A percentile compares a stretch with the other conserved stretches of the same genome.
These are phyloP conservation scores for Globisporangium parvum DNA, from an alignment of 352 stramenopile genomes.

Conservation along the genomic window DNA sequence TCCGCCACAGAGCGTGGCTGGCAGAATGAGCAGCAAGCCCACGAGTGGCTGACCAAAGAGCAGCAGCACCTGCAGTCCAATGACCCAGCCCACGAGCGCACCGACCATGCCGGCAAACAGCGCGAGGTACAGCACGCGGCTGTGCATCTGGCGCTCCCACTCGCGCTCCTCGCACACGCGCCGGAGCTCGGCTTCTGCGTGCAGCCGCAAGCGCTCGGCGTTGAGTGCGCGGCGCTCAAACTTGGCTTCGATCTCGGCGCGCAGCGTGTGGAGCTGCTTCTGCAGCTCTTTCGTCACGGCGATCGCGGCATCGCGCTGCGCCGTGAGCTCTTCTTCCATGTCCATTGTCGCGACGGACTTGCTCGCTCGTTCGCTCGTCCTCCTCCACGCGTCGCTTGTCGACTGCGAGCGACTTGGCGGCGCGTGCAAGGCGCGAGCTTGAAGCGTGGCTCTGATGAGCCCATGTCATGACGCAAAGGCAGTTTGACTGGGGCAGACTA, in stretches of 20 bases:
- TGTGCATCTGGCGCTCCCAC: constrained; percentile 43
- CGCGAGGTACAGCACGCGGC: constrained; percentile 41
- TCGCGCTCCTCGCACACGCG: constrained; percentile 34
- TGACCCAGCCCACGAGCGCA: constrained; percentile 41
- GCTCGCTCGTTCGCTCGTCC: background rate
- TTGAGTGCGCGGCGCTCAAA: constrained; percentile 66
- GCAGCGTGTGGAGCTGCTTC: constrained; percentile 45
- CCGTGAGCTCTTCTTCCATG: constrained; percentile 70
- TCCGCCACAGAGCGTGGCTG: constrained; percentile 45
- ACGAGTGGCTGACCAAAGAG: constrained; percentile 42
- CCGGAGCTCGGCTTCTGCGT: constrained; percentile 52
- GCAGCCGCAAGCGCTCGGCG: constrained; percentile 57
- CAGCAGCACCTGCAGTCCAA: constrained; percentile 47
- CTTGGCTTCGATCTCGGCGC: constrained; percentile 40
- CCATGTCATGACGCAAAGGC: constrained; percentile 2
- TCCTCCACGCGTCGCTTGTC: background rate
- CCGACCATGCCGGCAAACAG: constrained; percentile 47
- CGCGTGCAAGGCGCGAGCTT: no score
- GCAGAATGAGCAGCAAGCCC: constrained; percentile 62
- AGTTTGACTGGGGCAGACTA: background rate
- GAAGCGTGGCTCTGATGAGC: constrained; percentile 7
- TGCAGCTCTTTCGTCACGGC: constrained; percentile 73
- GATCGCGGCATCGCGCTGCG: constrained; percentile 69
- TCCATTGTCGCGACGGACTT: constrained; percentile 5
- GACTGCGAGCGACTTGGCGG: background rate